Percentiles rank a stretch among this genome's conserved stretches.
Evolutionary conservation across 2,329 filamentous ascomycete species (phyloP).

Genomic region (Trichoderma sp.): DNA sequence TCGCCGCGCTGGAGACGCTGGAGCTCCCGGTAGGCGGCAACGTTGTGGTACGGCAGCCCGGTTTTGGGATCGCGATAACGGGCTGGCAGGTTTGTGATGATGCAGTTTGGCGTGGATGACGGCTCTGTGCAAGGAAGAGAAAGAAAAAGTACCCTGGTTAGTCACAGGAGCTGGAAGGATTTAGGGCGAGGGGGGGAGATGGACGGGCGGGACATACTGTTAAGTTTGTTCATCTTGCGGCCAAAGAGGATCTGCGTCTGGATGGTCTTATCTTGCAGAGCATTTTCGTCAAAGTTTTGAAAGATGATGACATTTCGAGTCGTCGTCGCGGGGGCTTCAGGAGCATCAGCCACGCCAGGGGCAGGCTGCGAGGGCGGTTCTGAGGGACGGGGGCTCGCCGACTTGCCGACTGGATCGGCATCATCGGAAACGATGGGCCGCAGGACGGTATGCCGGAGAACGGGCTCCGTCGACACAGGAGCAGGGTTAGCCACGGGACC

Average conservation of each 20-base stretch:
- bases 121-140: conserved; percentile 46
- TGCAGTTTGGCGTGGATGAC: conserved; percentile 63
- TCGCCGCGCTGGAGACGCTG: conserved; percentile 71
- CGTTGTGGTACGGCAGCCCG: conserved; percentile 77
- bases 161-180: not conserved
- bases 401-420: not conserved
- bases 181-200: no score
- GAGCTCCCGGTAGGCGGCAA: conserved; percentile 79
- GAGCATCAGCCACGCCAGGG: not conserved
- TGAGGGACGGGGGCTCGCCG: conserved; percentile 23
- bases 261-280: conserved; percentile 57
- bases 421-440: conserved; percentile 7
- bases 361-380: conserved; percentile 23
- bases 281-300: conserved; percentile 61
- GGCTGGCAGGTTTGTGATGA: conserved; percentile 79
- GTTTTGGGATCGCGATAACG: conserved; percentile 85
- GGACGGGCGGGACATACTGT: conserved; percentile 48
- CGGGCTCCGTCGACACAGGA: not conserved
- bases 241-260: conserved; percentile 63
- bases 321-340: conserved; percentile 20
- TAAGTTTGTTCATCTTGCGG: conserved; percentile 59
- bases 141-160: not conserved
- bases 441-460: conserved; percentile 18
- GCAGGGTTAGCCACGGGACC: not conserved
- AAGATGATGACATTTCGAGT: conserved; percentile 62